Base-by-base conservation (phyloP, 2,329 filamentous ascomycete species). In the Claviceps quebecensis region DNA sequence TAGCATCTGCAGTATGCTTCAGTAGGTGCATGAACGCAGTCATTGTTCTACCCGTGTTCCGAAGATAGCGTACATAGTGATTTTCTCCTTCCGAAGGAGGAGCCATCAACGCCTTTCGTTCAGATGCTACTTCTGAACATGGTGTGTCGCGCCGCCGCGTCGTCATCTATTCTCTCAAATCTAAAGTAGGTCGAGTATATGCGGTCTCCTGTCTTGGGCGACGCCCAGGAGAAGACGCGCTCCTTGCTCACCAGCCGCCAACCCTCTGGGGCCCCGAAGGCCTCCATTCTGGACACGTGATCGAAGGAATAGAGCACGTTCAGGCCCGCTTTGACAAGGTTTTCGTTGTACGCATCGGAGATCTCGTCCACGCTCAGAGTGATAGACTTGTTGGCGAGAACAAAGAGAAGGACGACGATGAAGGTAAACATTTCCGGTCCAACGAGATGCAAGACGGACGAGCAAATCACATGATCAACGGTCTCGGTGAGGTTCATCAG, bases 341-440 rank as follows among this genome's bases (percentile, higher is more conserved):
- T 22, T 2, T n/a, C 19, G 9, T 49, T 49, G 38, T 41, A 49
- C 5, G 1, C n/a, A 5, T 45, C 40, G 5, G 48, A 14, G 11
- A 44, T 44, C 40, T 45, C 48, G 11, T 49, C 48, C 7, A 49
- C n/a, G 5, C 17, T 44, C n/a, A 49, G n/a, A 19, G 48, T 49
- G 48, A 49, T 49, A 14, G 48, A 49, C 6, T 36, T 49, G 13
- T 49, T 22, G 13, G 40, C 48, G 29, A 23, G 13, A 9, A 44
- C 16, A 16, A 49, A 49, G 40, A 34, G 29, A 7, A 44, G 40
- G 11, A 9, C 39, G 22, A 45, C 5, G 26, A 49, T 16, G 5
- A 45, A 38, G n/a, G 39, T 37, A 44, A 49, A 44, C n/a, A 44
- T 22, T 13, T 44, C 39, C 5, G 39, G 39, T 2, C 26, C 14